Conservation (phyloP, 2,329 filamentous ascomycete genomes). For the Teratosphaeria epicoccoides region DNA sequence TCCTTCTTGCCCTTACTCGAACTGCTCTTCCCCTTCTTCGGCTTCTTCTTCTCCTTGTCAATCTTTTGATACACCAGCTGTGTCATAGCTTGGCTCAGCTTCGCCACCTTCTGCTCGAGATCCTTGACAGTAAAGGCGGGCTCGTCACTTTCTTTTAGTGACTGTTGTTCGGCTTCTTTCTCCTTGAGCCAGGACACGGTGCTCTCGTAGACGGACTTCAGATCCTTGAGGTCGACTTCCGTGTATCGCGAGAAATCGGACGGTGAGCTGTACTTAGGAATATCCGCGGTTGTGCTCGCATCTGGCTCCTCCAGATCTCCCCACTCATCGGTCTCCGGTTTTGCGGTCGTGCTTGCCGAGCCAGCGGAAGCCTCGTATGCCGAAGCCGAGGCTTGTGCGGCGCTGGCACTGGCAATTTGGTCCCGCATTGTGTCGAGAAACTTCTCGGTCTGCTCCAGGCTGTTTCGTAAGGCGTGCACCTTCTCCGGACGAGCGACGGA, state of each 20-base stretch:
- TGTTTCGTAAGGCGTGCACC: slow-evolving; percentile 55
- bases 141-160: slow-evolving; percentile 59
- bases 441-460: slow-evolving; percentile 60
- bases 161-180: slow-evolving; percentile 59
- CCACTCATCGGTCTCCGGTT: slow-evolving; percentile 40
- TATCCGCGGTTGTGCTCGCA: slow-evolving; percentile 27
- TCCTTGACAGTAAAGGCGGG: slow-evolving; percentile 66
- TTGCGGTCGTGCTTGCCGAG: slow-evolving; percentile 12
- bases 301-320: slow-evolving; percentile 71
- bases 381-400: slow-evolving; percentile 10
- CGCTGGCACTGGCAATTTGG: slow-evolving; percentile 53
- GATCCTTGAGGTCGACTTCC: slow-evolving; percentile 56
- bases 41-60: slow-evolving; percentile 24
- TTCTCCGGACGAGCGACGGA: slow-evolving; percentile 58
- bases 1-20: slow-evolving; percentile 7
- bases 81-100: slow-evolving; percentile 60
- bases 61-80: slow-evolving; percentile 62
- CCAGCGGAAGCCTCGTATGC: slow-evolving; percentile 36
- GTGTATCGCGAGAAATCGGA: slow-evolving; percentile 59
- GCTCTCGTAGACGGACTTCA: slow-evolving; percentile 53
- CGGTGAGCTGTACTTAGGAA: slow-evolving; percentile 27
- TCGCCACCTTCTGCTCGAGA: slow-evolving; percentile 54
- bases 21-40: slow-evolving; percentile 20
- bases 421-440: slow-evolving; percentile 60
- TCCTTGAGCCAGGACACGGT: slow-evolving; percentile 58